These are phyloP conservation scores for Borealophlyctis nickersoniae DNA, from an alignment of 192 early-diverging fungal genomes.

Conservation along the genomic window DNA sequence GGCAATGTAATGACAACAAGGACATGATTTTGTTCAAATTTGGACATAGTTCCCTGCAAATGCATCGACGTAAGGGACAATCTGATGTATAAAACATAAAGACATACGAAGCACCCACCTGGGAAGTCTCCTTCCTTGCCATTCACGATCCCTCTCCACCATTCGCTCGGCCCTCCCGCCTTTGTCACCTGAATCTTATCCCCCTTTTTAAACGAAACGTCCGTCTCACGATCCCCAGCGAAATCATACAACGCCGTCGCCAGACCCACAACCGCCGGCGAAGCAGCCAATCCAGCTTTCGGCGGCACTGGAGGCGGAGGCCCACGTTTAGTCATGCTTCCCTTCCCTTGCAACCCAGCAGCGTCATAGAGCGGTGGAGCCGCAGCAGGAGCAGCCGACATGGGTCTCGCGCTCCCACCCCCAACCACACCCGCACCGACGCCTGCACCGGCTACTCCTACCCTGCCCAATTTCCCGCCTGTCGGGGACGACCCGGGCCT, in stretches of 20 bases:
- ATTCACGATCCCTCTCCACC: constrained; percentile 64
- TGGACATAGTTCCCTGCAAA: too few species aligned
- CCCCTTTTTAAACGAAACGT: constrained; percentile 80
- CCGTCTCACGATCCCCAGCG: constrained; percentile 70
- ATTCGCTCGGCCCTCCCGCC: constrained; percentile 70
- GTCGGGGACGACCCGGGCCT: too few species aligned
- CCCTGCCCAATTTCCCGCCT: neutral
- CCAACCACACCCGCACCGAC: neutral
- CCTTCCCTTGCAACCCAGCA: neutral
- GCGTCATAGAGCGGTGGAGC: neutral
- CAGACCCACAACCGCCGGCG: neutral
- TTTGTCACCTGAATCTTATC: constrained; percentile 78
- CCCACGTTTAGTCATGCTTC: constrained; percentile 9
- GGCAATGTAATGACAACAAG: too few species aligned
- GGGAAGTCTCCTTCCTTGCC: constrained; percentile 67
- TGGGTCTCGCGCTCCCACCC: neutral
- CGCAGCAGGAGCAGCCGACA: neutral
- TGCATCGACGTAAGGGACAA: too few species aligned
- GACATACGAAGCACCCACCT: too few species aligned
- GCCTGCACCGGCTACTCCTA: neutral
- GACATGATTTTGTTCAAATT: too few species aligned
- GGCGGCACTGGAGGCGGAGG: constrained; percentile 14
- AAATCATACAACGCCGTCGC: constrained; percentile 79
- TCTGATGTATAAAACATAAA: too few species aligned
- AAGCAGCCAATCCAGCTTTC: neutral